Evolutionary conservation across 495 filamentous ascomycete species (phyloP).

Genomic region (Lichenothelia convexa): DNA sequence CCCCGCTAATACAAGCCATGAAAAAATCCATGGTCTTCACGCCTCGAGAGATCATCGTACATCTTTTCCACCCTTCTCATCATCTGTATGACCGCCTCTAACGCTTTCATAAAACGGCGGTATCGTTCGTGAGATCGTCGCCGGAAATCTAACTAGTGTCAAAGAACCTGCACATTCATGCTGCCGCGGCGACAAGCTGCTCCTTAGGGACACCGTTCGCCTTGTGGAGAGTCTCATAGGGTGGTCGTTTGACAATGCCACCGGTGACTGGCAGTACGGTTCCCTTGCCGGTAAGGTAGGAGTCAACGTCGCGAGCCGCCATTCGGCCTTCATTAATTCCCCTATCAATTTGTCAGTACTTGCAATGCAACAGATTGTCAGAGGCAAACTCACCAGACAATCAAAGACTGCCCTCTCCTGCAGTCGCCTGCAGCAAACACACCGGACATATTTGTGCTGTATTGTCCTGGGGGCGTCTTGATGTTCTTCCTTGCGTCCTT

Average conservation of each 20-base stretch:
- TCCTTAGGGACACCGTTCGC: slow-evolving; percentile 14
- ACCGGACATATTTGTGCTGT: slow-evolving; percentile 72
- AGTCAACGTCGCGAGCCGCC: slow-evolving; percentile 83
- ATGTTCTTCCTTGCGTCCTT: slow-evolving; percentile 92
- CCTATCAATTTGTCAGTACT: slow-evolving; percentile 26
- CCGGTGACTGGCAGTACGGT: slow-evolving; percentile 81
- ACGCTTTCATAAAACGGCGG: too few relatives aligned
- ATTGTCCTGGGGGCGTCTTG: slow-evolving; percentile 84
- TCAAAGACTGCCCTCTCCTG: slow-evolving; percentile 86
- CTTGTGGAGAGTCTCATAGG: slow-evolving; percentile 34
- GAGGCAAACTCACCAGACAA: slow-evolving; percentile 69
- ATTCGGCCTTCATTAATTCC: slow-evolving; percentile 98
- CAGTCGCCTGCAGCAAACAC: slow-evolving; percentile 96
- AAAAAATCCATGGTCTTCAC: too few relatives aligned
- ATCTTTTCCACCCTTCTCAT: too few relatives aligned
- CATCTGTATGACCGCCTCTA: too few relatives aligned
- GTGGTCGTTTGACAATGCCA: slow-evolving; percentile 75
- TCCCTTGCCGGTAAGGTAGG: slow-evolving; percentile 59
- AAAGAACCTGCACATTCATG: too few relatives aligned
- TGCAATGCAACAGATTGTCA: background rate
- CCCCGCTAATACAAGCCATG: too few relatives aligned
- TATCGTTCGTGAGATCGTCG: too few relatives aligned
- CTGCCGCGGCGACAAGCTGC: slow-evolving; percentile 16
- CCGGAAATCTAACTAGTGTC: too few relatives aligned
- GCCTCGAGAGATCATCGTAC: too few relatives aligned